Evolutionary conservation across 2,329 filamentous ascomycete species (phyloP).

Genomic region (Cytospora leucostoma): DNA sequence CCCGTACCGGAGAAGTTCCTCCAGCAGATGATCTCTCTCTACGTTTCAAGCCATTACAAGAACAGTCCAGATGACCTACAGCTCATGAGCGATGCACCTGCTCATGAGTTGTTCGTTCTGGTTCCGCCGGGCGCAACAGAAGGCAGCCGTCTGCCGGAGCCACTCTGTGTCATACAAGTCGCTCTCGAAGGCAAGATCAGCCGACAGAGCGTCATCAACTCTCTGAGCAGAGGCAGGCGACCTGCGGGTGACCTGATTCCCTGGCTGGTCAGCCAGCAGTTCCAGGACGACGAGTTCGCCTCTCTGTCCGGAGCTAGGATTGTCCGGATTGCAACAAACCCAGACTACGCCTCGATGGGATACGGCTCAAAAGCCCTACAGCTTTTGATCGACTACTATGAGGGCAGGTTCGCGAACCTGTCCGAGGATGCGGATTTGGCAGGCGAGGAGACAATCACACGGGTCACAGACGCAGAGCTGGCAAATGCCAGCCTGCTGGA

Average conservation of each 20-base stretch:
- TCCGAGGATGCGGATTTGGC: conserved; percentile 65
- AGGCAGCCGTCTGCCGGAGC: conserved; percentile 80
- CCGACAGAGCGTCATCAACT: conserved; percentile 86
- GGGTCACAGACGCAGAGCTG: conserved; percentile 81
- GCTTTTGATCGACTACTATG: conserved; percentile 88
- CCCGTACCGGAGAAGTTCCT: conserved; percentile 95
- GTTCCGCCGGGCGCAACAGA: conserved; percentile 81
- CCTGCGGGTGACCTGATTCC: conserved; percentile 93
- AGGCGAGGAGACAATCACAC: conserved; percentile 66
- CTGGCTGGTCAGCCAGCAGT: conserved; percentile 97
- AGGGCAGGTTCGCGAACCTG: conserved; percentile 85
- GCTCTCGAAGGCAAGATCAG: conserved; percentile 95
- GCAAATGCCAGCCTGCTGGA: conserved; percentile 74
- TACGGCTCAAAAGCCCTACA: conserved; percentile 89
- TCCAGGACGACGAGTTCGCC: conserved; percentile 96
- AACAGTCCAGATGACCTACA: conserved; percentile 98
- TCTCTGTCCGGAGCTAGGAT: conserved; percentile 87
- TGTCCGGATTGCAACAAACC: conserved; percentile 94
- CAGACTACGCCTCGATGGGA: conserved; percentile 88
- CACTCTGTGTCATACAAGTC: conserved; percentile 91
- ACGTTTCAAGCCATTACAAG: conserved; percentile 97
- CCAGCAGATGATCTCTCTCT: conserved; percentile 97
- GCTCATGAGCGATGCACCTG: conserved; percentile 95
- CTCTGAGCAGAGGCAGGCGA: conserved; percentile 83
- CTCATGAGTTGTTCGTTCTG: conserved; percentile 93